Evolutionary conservation across 306 rosid species (phyloP).

Genomic region (Inga oerstediana): DNA sequence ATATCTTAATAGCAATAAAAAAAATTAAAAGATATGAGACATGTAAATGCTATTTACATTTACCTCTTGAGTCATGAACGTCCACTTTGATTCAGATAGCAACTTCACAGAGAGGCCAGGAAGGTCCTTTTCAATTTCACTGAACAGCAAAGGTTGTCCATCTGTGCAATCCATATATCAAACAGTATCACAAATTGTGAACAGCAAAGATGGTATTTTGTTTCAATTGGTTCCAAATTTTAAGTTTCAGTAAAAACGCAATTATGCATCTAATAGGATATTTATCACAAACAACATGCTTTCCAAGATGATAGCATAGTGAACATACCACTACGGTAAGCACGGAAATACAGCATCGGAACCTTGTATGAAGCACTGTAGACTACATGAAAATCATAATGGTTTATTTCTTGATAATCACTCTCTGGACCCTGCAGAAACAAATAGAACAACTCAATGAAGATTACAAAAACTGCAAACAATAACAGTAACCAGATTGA

Average conservation of each 20-base stretch:
- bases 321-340: constrained; percentile 64
- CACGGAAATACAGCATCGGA: constrained; percentile 78
- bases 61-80: constrained; percentile 84
- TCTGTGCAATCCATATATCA: not conserved
- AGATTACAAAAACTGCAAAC: not conserved
- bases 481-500: not conserved
- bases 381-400: constrained; percentile 71
- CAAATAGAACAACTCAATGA: constrained; percentile 18
- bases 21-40: not conserved
- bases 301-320: constrained; percentile 15
- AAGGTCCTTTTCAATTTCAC: constrained; percentile 66
- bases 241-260: not conserved
- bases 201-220: not conserved
- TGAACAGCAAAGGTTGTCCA: constrained; percentile 21
- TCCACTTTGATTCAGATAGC: constrained; percentile 78
- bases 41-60: not conserved
- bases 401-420: constrained; percentile 39
- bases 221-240: not conserved
- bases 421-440: constrained; percentile 54
- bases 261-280: constrained; percentile 7
- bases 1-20: not conserved
- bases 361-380: constrained; percentile 73
- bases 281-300: constrained; percentile 10
- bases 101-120: constrained; percentile 62
- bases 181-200: not conserved